Conservation (phyloP, 352 stramenopile genomes). For the Globisporangium emineosum region DNA sequence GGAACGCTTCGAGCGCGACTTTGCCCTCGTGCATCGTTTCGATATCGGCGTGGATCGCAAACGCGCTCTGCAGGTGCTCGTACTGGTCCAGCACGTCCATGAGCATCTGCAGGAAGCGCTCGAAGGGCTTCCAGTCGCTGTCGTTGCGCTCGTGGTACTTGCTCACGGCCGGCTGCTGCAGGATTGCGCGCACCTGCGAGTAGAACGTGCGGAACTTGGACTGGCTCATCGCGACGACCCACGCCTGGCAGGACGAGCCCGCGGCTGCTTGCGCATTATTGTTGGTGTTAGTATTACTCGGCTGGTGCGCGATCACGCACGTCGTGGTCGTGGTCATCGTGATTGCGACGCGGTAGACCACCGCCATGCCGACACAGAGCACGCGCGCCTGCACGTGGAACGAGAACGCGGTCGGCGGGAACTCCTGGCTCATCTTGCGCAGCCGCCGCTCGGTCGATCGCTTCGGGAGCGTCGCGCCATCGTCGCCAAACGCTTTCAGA, state of each 20-base stretch:
- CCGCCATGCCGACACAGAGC: slow-evolving; percentile 51
- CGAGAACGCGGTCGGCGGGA: slow-evolving; percentile 40
- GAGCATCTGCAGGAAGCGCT: slow-evolving; percentile 40
- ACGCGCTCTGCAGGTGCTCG: slow-evolving; percentile 35
- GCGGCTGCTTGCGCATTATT: slow-evolving; percentile 12
- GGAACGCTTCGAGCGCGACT: slow-evolving; percentile 40
- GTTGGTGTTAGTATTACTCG: too few species aligned
- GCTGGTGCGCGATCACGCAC: slow-evolving; percentile 17
- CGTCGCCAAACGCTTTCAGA: not conserved
- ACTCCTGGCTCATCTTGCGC: slow-evolving; percentile 62
- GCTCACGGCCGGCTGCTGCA: slow-evolving; percentile 31
- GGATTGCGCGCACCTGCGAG: slow-evolving; percentile 34
- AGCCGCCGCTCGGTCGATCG: slow-evolving; percentile 38
- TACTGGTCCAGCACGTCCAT: slow-evolving; percentile 35
- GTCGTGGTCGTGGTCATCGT: slow-evolving; percentile 19
- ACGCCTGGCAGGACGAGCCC: slow-evolving; percentile 33
- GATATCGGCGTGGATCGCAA: slow-evolving; percentile 37
- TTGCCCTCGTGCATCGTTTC: slow-evolving; percentile 34
- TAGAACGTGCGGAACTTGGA: slow-evolving; percentile 54
- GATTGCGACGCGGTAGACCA: slow-evolving; percentile 59
- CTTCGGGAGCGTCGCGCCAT: not conserved
- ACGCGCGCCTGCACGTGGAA: slow-evolving; percentile 45
- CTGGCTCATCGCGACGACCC: slow-evolving; percentile 63
- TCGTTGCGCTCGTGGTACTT: slow-evolving; percentile 19
- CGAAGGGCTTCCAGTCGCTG: slow-evolving; percentile 46